A percentile compares a stretch with the other conserved stretches of the same genome.
These are phyloP conservation scores for Hordeum pubiflorum DNA, from an alignment of 202 grass and related monocot genomes.

Conservation along the genomic window DNA sequence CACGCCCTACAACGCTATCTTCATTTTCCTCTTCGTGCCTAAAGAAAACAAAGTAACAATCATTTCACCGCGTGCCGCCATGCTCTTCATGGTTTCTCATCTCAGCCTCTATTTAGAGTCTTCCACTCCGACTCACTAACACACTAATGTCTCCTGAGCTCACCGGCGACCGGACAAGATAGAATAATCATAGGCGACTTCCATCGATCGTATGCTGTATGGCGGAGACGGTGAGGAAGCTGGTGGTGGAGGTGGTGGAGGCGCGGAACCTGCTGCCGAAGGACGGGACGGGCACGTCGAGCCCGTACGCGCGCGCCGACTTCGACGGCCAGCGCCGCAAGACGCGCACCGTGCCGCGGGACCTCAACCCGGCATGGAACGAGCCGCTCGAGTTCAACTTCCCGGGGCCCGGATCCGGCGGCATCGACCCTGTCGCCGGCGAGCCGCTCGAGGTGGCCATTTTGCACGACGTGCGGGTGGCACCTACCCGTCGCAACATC, in stretches of 20 bases:
- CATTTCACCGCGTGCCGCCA: constrained; percentile 14
- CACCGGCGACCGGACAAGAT: background rate
- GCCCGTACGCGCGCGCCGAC: constrained; percentile 80
- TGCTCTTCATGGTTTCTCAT: background rate
- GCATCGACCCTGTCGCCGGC: background rate
- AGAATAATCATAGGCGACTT: background rate
- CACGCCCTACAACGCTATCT: background rate
- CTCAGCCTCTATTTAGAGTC: background rate
- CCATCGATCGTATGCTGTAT: background rate
- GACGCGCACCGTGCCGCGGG: constrained; percentile 52
- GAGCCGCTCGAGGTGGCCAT: constrained; percentile 74
- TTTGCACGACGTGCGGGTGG: constrained; percentile 53
- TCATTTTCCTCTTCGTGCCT: background rate
- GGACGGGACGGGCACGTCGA: constrained; percentile 81
- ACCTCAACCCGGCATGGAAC: constrained; percentile 80
- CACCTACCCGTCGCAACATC: constrained; percentile 62
- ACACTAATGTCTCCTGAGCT: constrained; percentile 17
- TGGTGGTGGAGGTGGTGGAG: constrained; percentile 93
- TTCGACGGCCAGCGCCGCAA: constrained; percentile 84
- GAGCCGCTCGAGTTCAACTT: constrained; percentile 71
- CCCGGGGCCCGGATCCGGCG: background rate
- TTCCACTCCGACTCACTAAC: background rate
- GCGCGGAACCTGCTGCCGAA: constrained; percentile 75
- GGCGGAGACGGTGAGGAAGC: constrained; percentile 52
- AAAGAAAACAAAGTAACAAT: background rate